Percentiles rank a stretch among this genome's conserved stretches.
phyloP scores from a whole-genome alignment of 805 yeast genomes.

The Hemisphaericaspora nanyangensis region DNA sequence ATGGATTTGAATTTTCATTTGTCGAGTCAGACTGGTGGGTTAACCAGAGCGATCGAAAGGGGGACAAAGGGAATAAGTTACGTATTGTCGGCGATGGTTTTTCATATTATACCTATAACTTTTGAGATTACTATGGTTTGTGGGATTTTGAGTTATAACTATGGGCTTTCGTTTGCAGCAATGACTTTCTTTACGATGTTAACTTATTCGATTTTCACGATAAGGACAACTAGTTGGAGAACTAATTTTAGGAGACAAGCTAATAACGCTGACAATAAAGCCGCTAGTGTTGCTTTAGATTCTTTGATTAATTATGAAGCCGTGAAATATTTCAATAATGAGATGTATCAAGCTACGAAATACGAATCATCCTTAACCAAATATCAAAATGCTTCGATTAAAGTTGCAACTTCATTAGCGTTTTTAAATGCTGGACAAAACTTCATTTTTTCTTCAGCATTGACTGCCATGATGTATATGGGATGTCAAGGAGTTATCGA shows the following conservation, averaged over 20 bases:
- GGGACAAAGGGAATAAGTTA: conserved; percentile 97
- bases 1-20: conserved; percentile 89
- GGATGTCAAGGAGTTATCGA: conserved; percentile 89
- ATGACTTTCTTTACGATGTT: conserved; percentile 85
- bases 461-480: conserved; percentile 97
- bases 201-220: conserved; percentile 84
- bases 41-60: conserved; percentile 93
- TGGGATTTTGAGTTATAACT: conserved; percentile 89
- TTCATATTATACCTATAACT: conserved; percentile 89
- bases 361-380: conserved; percentile 70
- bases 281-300: conserved; percentile 93
- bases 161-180: conserved; percentile 84
- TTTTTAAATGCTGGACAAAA: conserved; percentile 78
- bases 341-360: conserved; percentile 69
- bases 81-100: conserved; percentile 94
- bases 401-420: conserved; percentile 81
- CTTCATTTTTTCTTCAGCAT: conserved; percentile 76
- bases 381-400: conserved; percentile 72
- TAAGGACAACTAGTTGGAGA: conserved; percentile 94
- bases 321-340: conserved; percentile 93
- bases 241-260: conserved; percentile 84
- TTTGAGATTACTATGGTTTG: conserved; percentile 92
- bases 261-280: conserved; percentile 89
- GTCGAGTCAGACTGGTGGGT: conserved; percentile 90
- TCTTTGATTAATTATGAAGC: conserved; percentile 92